Base-by-base conservation (phyloP, 345 rosid species). In the Syzygium aqueum region DNA sequence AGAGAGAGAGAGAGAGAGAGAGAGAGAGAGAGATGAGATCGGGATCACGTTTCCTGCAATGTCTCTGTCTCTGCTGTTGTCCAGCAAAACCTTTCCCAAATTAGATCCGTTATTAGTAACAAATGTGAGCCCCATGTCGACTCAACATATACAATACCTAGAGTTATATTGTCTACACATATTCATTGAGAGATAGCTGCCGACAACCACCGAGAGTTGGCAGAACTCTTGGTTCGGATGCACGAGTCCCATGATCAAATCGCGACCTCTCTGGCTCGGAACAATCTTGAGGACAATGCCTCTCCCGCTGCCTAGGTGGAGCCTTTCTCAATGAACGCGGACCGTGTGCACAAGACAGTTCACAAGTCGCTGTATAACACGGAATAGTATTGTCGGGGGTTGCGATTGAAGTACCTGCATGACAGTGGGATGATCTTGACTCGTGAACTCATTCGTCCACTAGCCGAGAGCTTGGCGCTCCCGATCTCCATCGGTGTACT, bases 341-440 rank as follows among this genome's bases (percentile, higher is more conserved):
- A 57, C 63, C 63, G 25, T 57, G 63, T 11, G 28, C 63, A 4
- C 14, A 4, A 4, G 13, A 57, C 63, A 13, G 63, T 57, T 57
- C 63, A 10, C n/a, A 57, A 13, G 63, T 57, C 63, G 12, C 63
- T 57, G 1, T n/a, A 0, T 57, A n/a, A 57, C 28, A 3, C 25
- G 63, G 63, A 57, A 57, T 25, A 57, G 63, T 23, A 10, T 12
- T 12, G 28, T 17, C 1, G 22, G 25, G 23, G 25, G 51, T 54
- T 22, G 11, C 3, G 8, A 23, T 46, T 1, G 25, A 25, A 57
- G 27, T 65, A 94, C 97, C 96, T 94, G 91, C 85, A 96, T 89
- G 40, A 96, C 89, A 0, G 97, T 52, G 8, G 94, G 96, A 86
- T 96, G 99, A 56, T 93, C 87, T 23, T 90, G 95, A 13, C 91